Evolutionary conservation across 495 filamentous ascomycete species (phyloP).

Genomic region (Pseudoneurospora amorphoporcata): DNA sequence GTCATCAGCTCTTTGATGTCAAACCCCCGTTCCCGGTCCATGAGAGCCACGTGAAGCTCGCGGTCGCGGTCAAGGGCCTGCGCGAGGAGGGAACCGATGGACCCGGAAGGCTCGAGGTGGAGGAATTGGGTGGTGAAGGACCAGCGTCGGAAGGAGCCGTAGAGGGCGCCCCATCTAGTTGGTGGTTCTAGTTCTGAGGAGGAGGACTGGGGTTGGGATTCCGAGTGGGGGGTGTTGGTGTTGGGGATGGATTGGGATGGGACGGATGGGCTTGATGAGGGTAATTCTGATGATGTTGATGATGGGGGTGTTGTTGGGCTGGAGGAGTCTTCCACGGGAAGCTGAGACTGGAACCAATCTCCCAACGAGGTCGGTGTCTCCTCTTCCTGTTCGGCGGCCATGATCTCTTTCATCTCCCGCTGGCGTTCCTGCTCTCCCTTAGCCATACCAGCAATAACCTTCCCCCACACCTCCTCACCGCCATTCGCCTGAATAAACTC

Average conservation of each 20-base stretch:
- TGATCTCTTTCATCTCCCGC: neutral
- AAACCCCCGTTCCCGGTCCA: neutral
- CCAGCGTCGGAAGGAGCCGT: neutral
- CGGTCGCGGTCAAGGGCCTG: conserved; percentile 3
- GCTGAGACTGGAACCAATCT: neutral
- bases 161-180: neutral
- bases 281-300: neutral
- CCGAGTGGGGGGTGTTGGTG: neutral
- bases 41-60: neutral
- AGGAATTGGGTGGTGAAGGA: neutral
- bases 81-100: neutral
- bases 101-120: neutral
- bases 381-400: neutral
- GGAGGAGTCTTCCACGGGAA: neutral
- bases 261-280: neutral
- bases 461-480: neutral
- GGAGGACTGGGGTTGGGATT: neutral
- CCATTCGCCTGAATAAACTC: neutral
- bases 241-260: neutral
- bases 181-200: neutral
- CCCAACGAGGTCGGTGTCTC: neutral
- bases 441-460: neutral
- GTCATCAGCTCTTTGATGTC: neutral
- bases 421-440: neutral
- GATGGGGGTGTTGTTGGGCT: neutral